Evolutionary conservation across 2,329 filamentous ascomycete species (phyloP).

Genomic region (Aspergillus pseudonomiae): DNA sequence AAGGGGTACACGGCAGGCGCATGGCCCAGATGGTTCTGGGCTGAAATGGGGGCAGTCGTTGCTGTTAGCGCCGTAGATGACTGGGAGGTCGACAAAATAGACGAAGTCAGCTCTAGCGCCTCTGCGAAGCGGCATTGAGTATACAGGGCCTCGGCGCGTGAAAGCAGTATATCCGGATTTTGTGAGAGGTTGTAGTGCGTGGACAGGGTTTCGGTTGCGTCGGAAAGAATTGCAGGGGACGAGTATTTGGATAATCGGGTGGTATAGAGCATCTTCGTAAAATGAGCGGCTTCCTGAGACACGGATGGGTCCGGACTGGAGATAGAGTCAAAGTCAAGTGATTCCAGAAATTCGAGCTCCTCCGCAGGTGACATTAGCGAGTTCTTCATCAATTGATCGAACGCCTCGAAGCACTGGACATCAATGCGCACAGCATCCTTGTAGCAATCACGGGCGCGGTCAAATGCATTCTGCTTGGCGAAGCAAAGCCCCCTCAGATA

Average conservation of each 20-base stretch:
- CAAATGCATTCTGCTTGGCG: conserved; percentile 95
- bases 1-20: conserved; percentile 72
- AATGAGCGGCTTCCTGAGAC: conserved; percentile 86
- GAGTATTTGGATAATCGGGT: conserved; percentile 95
- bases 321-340: conserved; percentile 86
- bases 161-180: conserved; percentile 88
- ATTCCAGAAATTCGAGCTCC: conserved; percentile 86
- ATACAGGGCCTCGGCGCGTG: conserved; percentile 87
- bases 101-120: conserved; percentile 79
- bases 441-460: conserved; percentile 96
- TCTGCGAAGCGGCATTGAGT: conserved; percentile 93
- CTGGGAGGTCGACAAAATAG: conserved; percentile 79
- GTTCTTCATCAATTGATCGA: conserved; percentile 97
- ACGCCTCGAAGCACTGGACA: conserved; percentile 97
- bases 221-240: conserved; percentile 78
- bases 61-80: conserved; percentile 68
- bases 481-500: conserved; percentile 92
- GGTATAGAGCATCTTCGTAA: conserved; percentile 94
- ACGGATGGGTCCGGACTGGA: conserved; percentile 66
- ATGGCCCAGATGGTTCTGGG: conserved; percentile 46
- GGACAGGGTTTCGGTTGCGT: conserved; percentile 85
- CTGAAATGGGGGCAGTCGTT: conserved; percentile 30
- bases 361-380: conserved; percentile 86
- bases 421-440: conserved; percentile 96
- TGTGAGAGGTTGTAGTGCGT: conserved; percentile 86